A percentile compares a stretch with the other conserved stretches of the same genome.
Conservation (phyloP, 139 green algal genomes). For the Chlorella sp. region DNA sequence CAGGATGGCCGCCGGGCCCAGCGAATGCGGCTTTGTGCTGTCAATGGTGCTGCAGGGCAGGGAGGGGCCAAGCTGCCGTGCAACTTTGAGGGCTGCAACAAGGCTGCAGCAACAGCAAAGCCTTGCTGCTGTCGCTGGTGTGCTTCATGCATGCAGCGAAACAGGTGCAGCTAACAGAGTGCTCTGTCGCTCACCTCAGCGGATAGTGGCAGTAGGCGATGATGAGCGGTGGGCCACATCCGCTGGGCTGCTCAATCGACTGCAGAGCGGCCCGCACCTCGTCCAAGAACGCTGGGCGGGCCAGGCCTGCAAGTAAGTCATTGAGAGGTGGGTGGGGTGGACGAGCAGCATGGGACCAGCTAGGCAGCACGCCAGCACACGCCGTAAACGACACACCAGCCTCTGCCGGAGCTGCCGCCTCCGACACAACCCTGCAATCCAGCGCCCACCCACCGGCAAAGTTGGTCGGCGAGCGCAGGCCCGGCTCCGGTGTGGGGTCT, state of each 20-base stretch:
- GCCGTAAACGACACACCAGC: too few species aligned
- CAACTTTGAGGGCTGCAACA: too few species aligned
- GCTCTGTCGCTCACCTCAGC: slow-evolving; percentile 27
- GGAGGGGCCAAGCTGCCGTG: too few species aligned
- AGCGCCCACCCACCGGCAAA: slow-evolving; percentile 59
- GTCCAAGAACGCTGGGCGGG: slow-evolving; percentile 14
- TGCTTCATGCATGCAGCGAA: too few species aligned
- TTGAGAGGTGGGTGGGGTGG: too few species aligned
- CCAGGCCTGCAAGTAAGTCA: not conserved
- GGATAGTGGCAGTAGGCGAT: slow-evolving; percentile 77
- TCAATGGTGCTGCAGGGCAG: slow-evolving; percentile 30
- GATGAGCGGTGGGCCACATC: slow-evolving; percentile 16
- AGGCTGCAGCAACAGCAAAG: too few species aligned
- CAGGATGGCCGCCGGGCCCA: slow-evolving; percentile 11
- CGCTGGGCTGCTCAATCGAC: not conserved
- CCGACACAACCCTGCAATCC: not conserved
- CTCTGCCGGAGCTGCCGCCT: too few species aligned
- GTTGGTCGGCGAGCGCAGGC: slow-evolving; percentile 70
- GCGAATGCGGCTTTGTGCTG: slow-evolving; percentile 14
- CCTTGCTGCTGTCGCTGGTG: too few species aligned
- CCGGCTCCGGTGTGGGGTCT: slow-evolving; percentile 61
- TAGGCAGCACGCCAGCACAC: too few species aligned
- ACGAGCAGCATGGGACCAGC: too few species aligned
- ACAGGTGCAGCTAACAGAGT: too few species aligned
- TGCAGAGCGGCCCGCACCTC: slow-evolving; percentile 22